Evolutionary conservation across 78 protist genomes (phyloP).

Genomic region (Tieghemostelium lacteum): DNA sequence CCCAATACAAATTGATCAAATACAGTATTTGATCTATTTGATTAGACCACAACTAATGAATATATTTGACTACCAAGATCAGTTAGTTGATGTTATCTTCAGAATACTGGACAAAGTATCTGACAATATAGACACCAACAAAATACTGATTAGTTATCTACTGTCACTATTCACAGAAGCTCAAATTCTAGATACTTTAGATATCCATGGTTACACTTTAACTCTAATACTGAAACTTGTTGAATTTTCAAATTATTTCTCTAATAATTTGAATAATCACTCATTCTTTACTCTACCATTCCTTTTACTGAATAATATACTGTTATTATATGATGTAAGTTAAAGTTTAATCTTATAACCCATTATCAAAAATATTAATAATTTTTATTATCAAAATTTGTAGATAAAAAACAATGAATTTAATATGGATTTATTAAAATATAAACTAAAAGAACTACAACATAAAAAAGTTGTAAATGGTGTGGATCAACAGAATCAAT

Average conservation of each 20-base stretch:
- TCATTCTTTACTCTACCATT: slow-evolving; percentile 58
- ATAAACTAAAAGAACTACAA: not conserved
- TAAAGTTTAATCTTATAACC: not conserved
- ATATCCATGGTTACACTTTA: slow-evolving; percentile 60
- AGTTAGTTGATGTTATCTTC: slow-evolving; percentile 19
- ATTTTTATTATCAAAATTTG: not conserved
- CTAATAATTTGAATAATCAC: not conserved
- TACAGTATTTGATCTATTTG: not conserved
- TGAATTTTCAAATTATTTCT: slow-evolving; percentile 10
- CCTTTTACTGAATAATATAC: slow-evolving; percentile 11
- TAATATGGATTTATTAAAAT: slow-evolving; percentile 52
- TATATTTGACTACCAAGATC: slow-evolving; percentile 56
- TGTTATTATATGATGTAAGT: slow-evolving; percentile 50
- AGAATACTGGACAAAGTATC: slow-evolving; percentile 9
- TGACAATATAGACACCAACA: slow-evolving; percentile 16
- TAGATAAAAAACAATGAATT: slow-evolving; percentile 57
- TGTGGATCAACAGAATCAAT: not conserved
- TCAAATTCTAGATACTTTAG: slow-evolving; percentile 30
- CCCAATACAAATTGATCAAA: not conserved
- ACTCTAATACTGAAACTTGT: slow-evolving; percentile 14
- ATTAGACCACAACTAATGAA: slow-evolving; percentile 1
- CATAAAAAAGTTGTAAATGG: not conserved
- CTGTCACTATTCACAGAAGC: slow-evolving; percentile 50
- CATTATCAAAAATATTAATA: too few species aligned
- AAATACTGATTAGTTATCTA: not conserved